phyloP scores from a whole-genome alignment of 176 grass and related monocot species.

The Carex cristatella region DNA sequence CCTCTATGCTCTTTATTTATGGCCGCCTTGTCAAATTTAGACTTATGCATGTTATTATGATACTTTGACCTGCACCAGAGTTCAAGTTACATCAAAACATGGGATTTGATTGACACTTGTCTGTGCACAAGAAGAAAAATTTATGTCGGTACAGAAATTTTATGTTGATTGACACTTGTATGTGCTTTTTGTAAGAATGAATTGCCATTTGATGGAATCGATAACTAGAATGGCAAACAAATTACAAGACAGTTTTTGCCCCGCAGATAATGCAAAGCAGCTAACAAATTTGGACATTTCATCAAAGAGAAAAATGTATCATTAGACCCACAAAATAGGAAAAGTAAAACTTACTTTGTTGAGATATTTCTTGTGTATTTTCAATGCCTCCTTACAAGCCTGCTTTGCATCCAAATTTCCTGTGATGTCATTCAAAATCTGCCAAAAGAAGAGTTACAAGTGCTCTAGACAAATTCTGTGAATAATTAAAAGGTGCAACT shows the following conservation, averaged over 20 bases:
- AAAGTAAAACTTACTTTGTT: slow-evolving; percentile 36
- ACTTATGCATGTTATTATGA: slow-evolving; percentile 29
- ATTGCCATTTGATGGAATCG: background rate
- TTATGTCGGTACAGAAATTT: background rate
- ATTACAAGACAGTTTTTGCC: background rate
- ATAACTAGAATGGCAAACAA: background rate
- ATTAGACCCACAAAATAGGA: background rate
- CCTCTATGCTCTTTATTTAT: background rate
- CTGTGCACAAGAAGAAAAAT: background rate
- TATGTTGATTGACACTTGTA: background rate
- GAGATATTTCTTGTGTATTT: slow-evolving; percentile 81
- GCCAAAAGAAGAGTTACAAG: background rate
- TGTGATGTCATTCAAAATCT: slow-evolving; percentile 95
- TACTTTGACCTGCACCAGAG: slow-evolving; percentile 52
- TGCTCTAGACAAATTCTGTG: background rate
- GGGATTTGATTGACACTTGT: background rate
- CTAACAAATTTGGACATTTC: background rate
- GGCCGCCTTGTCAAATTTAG: background rate
- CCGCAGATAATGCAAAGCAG: background rate
- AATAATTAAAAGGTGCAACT: background rate
- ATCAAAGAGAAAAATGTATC: background rate
- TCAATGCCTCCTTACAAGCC: slow-evolving; percentile 73
- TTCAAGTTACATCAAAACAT: background rate
- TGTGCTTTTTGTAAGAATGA: background rate
- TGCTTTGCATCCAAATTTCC: slow-evolving; percentile 90